Evolutionary conservation across 2,329 filamentous ascomycete genomes (phyloP).

Genomic region (Xylaria hypoxylon): DNA sequence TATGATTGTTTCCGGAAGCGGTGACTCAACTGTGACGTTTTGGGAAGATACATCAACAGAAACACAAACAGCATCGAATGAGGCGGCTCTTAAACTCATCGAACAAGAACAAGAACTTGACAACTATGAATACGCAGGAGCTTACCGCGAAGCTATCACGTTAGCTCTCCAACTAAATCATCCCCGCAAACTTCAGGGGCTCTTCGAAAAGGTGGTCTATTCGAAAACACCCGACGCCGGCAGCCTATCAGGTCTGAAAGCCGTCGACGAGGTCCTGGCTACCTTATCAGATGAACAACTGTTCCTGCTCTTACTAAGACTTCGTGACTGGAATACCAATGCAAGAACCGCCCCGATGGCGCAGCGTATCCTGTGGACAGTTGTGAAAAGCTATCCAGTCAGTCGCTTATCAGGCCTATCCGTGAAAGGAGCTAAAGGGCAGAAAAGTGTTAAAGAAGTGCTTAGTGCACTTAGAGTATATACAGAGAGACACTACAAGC

Average conservation of each 20-base stretch:
- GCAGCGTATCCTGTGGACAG: slow-evolving; percentile 82
- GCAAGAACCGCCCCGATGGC: slow-evolving; percentile 86
- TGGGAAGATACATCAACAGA: slow-evolving; percentile 92
- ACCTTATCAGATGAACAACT: slow-evolving; percentile 86
- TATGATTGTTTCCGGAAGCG: slow-evolving; percentile 88
- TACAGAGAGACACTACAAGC: slow-evolving; percentile 91
- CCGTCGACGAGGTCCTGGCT: slow-evolving; percentile 87
- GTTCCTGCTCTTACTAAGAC: slow-evolving; percentile 80
- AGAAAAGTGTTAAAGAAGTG: slow-evolving; percentile 82
- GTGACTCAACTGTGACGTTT: slow-evolving; percentile 92
- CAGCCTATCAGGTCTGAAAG: slow-evolving; percentile 72
- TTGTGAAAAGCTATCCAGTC: slow-evolving; percentile 85
- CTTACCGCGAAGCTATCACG: slow-evolving; percentile 92
- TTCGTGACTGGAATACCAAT: slow-evolving; percentile 98
- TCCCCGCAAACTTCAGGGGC: slow-evolving; percentile 82
- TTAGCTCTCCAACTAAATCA: slow-evolving; percentile 95
- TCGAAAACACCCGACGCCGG: slow-evolving; percentile 68
- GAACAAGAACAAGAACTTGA: slow-evolving; percentile 95
- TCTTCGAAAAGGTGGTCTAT: slow-evolving; percentile 85
- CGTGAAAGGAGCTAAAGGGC: slow-evolving; percentile 66
- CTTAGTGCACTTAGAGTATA: slow-evolving; percentile 89
- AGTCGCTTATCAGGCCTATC: slow-evolving; percentile 79
- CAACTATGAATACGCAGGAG: slow-evolving; percentile 88
- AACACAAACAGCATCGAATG: slow-evolving; percentile 79
- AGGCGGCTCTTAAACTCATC: slow-evolving; percentile 80